Percentiles rank a stretch among this genome's conserved stretches.
Evolutionary conservation across 345 rosid genomes (phyloP).

Genomic region (Lagerstroemia speciosa): DNA sequence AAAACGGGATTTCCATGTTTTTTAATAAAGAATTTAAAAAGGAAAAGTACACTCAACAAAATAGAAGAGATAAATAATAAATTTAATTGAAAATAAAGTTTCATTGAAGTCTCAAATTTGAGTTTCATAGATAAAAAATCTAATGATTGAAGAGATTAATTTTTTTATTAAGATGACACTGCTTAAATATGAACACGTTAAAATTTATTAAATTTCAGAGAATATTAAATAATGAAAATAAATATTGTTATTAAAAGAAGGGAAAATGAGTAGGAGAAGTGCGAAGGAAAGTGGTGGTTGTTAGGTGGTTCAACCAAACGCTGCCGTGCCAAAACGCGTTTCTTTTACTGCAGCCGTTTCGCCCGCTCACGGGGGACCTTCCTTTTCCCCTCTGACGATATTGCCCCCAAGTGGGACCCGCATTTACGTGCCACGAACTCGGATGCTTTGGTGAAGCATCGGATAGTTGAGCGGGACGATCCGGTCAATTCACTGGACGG

Average conservation of each 20-base stretch:
- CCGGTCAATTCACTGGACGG: slow-evolving; percentile 17
- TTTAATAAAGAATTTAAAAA: too few species aligned
- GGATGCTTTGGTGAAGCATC: neutral
- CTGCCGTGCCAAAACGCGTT: slow-evolving; percentile 77
- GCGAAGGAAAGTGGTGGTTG: slow-evolving; percentile 72
- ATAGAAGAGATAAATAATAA: slow-evolving; percentile 8
- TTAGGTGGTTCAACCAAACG: slow-evolving; percentile 98
- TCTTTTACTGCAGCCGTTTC: slow-evolving; percentile 31
- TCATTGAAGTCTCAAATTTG: too few species aligned
- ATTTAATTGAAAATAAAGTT: slow-evolving; percentile 13
- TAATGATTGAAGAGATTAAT: too few species aligned
- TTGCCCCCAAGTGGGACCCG: neutral
- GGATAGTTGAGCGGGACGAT: slow-evolving; percentile 9
- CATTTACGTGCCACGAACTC: neutral
- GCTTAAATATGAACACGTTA: too few species aligned
- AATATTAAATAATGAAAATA: neutral
- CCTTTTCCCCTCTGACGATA: neutral
- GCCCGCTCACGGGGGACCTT: slow-evolving; percentile 2
- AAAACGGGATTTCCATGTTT: slow-evolving; percentile 2
- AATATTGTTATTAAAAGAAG: neutral
- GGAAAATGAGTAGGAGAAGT: slow-evolving; percentile 15
- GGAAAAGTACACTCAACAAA: neutral
- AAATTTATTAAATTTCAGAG: too few species aligned
- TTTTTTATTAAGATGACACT: too few species aligned
- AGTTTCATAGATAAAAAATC: too few species aligned